Base-by-base conservation (phyloP, 2,329 filamentous ascomycete genomes). In the Colletotrichum liriopes region DNA sequence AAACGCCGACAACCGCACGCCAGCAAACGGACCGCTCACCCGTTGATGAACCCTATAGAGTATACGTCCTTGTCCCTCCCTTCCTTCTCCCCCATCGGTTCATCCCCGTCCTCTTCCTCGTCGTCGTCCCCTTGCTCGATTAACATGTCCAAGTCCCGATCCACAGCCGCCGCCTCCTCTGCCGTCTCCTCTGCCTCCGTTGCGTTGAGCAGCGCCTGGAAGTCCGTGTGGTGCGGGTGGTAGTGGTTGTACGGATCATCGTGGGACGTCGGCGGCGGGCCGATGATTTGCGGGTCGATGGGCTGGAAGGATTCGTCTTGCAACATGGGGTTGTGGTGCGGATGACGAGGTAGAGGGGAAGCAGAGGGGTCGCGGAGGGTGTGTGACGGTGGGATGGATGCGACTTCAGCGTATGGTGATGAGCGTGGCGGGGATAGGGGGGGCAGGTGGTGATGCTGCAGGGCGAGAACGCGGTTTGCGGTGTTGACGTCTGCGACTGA, bases 221-320 rank as follows among this genome's bases (percentile, higher is more conserved):
- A 89, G 55, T 89, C 85, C 0, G 86, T 81, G 35, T 87, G 67
- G 14, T 73, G 71, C 18, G 71, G 67, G 67, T 82, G 79, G 74
- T 83, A 81, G 60, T 84, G 79, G 63, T 83, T 82, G 72, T 86
- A 87, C 29, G 81, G 75, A 68, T 84, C 80, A 43, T 78, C 52
- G 47, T 74, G 74, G 18, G 78, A 73, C 6, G 58, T 70, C 16
- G 66, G 77, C 32, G 81, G 76, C 63, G 86, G 84, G 56, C 82
- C 85, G 75, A 90, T 89, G 65, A 90, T 89, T 75, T 88, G 87
- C n/a, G 88, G 88, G 76, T 90, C 88, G 78, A 90, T 90, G 35
- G 88, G 88, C 65, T 89, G 86, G 77, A 87, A 88, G 9, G 72
- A 73, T 20, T 76, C 78, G 43, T 76, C 79, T 20, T 82, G 81